Evolutionary conservation across 78 protist species (phyloP).

Genomic region (Bodo saltans): DNA sequence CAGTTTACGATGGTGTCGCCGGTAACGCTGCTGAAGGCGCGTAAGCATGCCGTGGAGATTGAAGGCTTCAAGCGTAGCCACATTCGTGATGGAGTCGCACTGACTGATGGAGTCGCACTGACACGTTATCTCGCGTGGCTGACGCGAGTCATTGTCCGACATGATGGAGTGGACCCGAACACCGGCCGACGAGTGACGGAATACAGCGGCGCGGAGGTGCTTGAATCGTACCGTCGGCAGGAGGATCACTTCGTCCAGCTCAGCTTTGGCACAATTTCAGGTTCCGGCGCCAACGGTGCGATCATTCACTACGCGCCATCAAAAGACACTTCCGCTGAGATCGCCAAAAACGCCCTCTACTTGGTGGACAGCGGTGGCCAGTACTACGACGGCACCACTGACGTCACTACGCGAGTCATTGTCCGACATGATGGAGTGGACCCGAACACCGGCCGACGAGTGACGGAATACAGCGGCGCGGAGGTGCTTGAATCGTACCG

Average conservation of each 20-base stretch:
- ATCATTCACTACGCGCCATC: slow-evolving; percentile 81
- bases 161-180: too few species aligned
- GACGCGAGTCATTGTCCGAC: too few species aligned
- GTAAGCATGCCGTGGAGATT: slow-evolving; percentile 75
- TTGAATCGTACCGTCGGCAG: too few species aligned
- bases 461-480: slow-evolving; percentile 19
- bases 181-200: too few species aligned
- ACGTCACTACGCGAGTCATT: too few species aligned
- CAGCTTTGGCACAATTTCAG: slow-evolving; percentile 65
- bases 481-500: slow-evolving; percentile 11
- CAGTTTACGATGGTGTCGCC: slow-evolving; percentile 49
- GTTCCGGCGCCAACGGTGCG: slow-evolving; percentile 76
- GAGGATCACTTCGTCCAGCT: not conserved
- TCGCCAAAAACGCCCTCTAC: not conserved
- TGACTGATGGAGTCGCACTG: slow-evolving; percentile 55
- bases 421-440: too few species aligned
- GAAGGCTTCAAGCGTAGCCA: slow-evolving; percentile 55
- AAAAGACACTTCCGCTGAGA: slow-evolving; percentile 24
- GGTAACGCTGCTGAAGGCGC: slow-evolving; percentile 48
- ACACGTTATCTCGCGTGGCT: slow-evolving; percentile 46
- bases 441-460: not conserved
- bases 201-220: not conserved
- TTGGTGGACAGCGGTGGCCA: slow-evolving; percentile 33
- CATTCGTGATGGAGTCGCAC: slow-evolving; percentile 49
- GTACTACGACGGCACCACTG: slow-evolving; percentile 90